phyloP scores from a whole-genome alignment of 257 asterid genomes.

The Gardenia jasminoides region DNA sequence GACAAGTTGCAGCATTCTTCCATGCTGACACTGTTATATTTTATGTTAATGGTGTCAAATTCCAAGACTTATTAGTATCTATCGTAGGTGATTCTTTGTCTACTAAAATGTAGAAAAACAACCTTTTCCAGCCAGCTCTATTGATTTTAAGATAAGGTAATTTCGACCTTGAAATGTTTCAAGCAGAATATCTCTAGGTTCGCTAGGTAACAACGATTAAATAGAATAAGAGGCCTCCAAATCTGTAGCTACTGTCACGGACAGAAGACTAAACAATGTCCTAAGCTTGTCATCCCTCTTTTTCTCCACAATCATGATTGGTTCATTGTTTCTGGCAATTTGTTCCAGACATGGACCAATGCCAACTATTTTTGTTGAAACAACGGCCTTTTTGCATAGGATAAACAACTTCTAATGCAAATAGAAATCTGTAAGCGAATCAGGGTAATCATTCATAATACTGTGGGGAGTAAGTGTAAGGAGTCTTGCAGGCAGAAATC shows the following conservation, averaged over 20 bases:
- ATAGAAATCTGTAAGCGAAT: conserved; percentile 1
- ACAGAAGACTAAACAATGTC: too few relatives aligned
- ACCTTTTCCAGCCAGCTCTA: conserved; percentile 34
- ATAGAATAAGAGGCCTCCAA: too few relatives aligned
- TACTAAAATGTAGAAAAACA: conserved; percentile 20
- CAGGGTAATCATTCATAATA: conserved; percentile 6
- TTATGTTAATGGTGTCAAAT: not conserved
- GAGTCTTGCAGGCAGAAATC: too few relatives aligned
- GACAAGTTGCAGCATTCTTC: conserved; percentile 27
- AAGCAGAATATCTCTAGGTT: too few relatives aligned
- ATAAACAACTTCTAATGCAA: not conserved
- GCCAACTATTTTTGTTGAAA: not conserved
- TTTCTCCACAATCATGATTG: too few relatives aligned
- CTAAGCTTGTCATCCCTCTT: too few relatives aligned
- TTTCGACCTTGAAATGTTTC: too few relatives aligned
- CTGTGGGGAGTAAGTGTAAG: too few relatives aligned
- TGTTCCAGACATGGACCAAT: conserved; percentile 8
- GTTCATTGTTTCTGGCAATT: not conserved
- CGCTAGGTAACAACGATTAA: too few relatives aligned
- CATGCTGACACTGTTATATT: conserved; percentile 3
- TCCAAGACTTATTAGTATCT: not conserved
- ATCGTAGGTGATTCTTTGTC: conserved; percentile 29
- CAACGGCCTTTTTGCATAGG: not conserved
- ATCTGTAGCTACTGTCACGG: too few relatives aligned
- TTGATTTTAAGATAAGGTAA: not conserved